These are phyloP conservation scores for Raffaelea albimanens DNA, from an alignment of 2,329 filamentous ascomycete genomes.

Conservation along the genomic window DNA sequence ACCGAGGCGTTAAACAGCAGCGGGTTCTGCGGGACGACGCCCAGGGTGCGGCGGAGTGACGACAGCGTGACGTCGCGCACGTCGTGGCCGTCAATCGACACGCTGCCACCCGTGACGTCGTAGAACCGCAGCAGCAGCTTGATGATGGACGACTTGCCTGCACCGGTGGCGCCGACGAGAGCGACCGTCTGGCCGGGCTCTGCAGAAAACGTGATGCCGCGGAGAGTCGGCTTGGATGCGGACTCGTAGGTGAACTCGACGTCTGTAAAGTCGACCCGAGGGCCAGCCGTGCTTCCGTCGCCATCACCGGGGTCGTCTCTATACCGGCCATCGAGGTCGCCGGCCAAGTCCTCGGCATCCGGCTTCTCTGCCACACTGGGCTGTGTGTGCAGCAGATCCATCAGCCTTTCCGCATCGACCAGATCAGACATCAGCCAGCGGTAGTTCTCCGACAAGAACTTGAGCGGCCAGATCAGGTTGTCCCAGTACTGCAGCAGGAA, in stretches of 20 bases:
- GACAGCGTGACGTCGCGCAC: neutral
- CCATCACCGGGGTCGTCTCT: neutral
- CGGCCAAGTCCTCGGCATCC: neutral
- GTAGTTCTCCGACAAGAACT: neutral
- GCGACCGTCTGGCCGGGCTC: neutral
- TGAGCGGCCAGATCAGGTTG: neutral
- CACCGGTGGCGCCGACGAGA: neutral
- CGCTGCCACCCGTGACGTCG: neutral
- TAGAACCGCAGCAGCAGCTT: neutral
- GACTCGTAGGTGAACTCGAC: neutral
- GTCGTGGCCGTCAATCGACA: neutral
- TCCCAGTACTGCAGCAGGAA: neutral
- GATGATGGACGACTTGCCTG: neutral
- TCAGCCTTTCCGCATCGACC: neutral
- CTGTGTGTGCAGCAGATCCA: neutral
- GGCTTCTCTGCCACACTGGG: neutral
- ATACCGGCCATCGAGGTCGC: too few species aligned
- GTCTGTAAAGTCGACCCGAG: neutral
- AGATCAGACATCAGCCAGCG: neutral
- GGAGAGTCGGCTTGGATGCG: neutral
- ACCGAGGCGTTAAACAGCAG: constrained; percentile 37
- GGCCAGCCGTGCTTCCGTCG: neutral
- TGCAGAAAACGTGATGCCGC: neutral
- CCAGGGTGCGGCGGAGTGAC: constrained; percentile 22
- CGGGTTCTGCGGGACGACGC: constrained; percentile 30